Base-by-base conservation (phyloP, 129 eudicot species). In the Flaveria linearis region DNA sequence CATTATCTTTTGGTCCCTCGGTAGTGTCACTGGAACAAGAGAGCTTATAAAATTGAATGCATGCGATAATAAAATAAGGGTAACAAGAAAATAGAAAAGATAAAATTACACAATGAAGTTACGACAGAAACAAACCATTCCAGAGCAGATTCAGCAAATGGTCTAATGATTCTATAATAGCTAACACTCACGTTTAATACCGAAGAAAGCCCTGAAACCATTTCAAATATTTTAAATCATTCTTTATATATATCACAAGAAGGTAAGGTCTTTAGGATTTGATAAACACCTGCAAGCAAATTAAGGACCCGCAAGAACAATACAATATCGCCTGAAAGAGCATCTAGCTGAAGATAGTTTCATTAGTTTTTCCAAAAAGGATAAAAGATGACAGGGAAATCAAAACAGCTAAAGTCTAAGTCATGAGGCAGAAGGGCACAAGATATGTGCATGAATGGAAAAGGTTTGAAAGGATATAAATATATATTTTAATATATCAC, bases 121-220 rank as follows among this genome's bases (percentile, higher is more conserved):
- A 56, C 49, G 46, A 30, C 4, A 73, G 15, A 62, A 46, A 86
- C 86, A 73, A 81, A 93, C 98, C 97, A 56, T 50, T 85, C 89
- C 42, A 93, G 78, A 80, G 88, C 97, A 83, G 92, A 88, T 86
- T 93, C 98, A 42, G 97, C 98, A 84, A 93, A 93, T 11, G 98
- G 98, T 81, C 97, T 85, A 92, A 93, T 93, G 81, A 93, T 85
- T 70, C 90, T 96, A 56, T 88, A 69, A 78, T 93, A 93, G 75
- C 77, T 84, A 63, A 93, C 78, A 26, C 91, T 86, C 45, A 84
- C 88, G 83, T 90, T 80, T 86, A 93, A 76, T 66, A 91, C 88
- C 9, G 98, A 76, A 77, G 98, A 93, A 78, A 93, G 96, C 62
- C 98, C 98, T 93, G 87, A 76, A 84, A 25, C 49, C 60, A 47